Conservation (phyloP, 2,329 filamentous ascomycete species). For the Aspergillus brunneoviolaceus region DNA sequence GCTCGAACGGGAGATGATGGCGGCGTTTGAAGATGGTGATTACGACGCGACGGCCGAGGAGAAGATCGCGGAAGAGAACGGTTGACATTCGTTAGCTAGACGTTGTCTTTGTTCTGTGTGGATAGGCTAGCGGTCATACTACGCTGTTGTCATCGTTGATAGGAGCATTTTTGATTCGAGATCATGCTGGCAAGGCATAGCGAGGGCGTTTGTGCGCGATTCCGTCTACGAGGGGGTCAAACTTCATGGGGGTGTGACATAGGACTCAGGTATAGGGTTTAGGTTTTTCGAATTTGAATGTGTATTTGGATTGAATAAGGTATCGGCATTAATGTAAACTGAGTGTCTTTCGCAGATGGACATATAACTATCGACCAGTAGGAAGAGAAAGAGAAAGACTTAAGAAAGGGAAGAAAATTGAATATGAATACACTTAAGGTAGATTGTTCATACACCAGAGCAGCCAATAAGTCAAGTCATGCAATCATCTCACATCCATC, state of each 20-base stretch:
- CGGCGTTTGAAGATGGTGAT: constrained; percentile 53
- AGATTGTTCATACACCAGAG: neutral
- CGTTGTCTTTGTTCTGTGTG: neutral
- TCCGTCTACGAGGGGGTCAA: neutral
- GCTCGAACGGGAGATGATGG: constrained; percentile 57
- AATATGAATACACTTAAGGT: neutral
- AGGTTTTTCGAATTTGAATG: neutral
- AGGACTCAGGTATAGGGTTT: neutral
- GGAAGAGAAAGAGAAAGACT: no score
- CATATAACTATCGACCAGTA: no score
- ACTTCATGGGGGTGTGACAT: neutral
- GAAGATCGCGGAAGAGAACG: constrained; percentile 35
- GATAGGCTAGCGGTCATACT: neutral
- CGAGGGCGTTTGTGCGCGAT: neutral
- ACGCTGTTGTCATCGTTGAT: neutral
- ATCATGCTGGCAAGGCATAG: neutral
- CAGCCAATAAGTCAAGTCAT: neutral
- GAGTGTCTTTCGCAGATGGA: no score
- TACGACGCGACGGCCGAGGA: constrained; percentile 39
- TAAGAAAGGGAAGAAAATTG: neutral
- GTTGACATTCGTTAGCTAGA: constrained; percentile 15
- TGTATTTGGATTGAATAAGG: neutral
- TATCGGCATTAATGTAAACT: no score
- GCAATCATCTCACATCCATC: neutral
- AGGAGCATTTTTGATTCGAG: neutral